Percentiles rank a stretch among this genome's conserved stretches.
phyloP scores from a whole-genome alignment of 768 basidiomycete species.

The Suillus alpinus region DNA sequence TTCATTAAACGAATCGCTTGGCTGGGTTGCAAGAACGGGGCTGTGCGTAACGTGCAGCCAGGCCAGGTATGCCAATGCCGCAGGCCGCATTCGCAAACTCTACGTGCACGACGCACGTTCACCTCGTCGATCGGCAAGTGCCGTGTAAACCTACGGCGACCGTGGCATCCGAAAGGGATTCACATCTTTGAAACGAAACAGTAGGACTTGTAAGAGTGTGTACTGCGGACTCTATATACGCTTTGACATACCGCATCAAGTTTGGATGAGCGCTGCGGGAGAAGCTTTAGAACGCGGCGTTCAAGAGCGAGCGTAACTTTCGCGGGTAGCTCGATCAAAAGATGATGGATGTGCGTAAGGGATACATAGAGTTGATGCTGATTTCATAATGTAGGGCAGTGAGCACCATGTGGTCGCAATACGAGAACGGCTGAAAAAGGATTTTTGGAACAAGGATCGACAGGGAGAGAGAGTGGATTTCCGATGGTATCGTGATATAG shows the following conservation, averaged over 20 bases:
- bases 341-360: neutral
- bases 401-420: neutral
- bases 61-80: neutral
- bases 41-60: neutral
- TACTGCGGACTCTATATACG: neutral
- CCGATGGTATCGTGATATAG: neutral
- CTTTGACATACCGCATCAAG: neutral
- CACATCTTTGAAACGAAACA: neutral
- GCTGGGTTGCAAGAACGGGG: neutral
- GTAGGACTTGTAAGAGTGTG: neutral
- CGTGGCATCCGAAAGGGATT: neutral
- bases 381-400: neutral
- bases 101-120: neutral
- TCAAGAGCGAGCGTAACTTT: neutral
- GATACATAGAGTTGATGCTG: neutral
- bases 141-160: neutral
- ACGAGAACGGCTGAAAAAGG: neutral
- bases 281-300: neutral
- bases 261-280: neutral
- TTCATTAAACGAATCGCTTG: neutral
- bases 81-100: neutral
- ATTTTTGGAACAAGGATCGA: neutral
- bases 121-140: neutral
- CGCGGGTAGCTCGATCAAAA: slow-evolving; percentile 2
- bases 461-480: neutral